Conservation (phyloP, 495 filamentous ascomycete species). For the Hypoxylon rickii region DNA sequence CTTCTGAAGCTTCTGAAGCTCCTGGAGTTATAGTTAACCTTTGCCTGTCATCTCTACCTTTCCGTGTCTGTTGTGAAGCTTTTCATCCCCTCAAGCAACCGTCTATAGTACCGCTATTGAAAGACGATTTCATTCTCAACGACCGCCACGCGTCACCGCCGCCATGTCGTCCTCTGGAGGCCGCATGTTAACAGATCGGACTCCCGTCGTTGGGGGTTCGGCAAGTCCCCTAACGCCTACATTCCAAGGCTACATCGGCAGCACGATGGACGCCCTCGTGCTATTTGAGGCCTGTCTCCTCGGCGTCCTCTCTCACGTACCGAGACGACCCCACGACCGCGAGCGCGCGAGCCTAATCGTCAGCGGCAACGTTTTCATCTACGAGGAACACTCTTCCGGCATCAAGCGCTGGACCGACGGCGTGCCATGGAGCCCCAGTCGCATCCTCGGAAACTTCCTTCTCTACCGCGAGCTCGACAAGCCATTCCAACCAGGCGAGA, state of each 20-base stretch:
- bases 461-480: constrained; percentile 87
- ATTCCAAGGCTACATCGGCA: constrained; percentile 68
- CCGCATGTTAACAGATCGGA: constrained; percentile 15
- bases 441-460: constrained; percentile 85
- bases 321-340: constrained; percentile 82
- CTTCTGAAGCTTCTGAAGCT: too few species aligned
- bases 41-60: constrained; percentile 2
- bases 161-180: constrained; percentile 20
- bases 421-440: constrained; percentile 85
- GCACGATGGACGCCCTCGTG: constrained; percentile 74
- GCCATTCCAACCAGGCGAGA: constrained; percentile 83
- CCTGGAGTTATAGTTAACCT: constrained; percentile 21
- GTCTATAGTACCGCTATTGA: constrained; percentile 10
- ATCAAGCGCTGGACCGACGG: constrained; percentile 97
- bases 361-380: constrained; percentile 87
- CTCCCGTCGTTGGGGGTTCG: background rate
- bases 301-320: constrained; percentile 70
- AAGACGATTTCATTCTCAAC: constrained; percentile 10
- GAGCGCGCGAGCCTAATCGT: constrained; percentile 74
- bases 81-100: constrained; percentile 21
- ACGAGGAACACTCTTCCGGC: constrained; percentile 83
- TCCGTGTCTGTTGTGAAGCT: constrained; percentile 9
- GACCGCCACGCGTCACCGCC: background rate
- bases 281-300: constrained; percentile 76
- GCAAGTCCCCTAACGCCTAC: constrained; percentile 49